A percentile compares a stretch with the other conserved stretches of the same genome.
These are phyloP conservation scores for Solanum bulbocastanum DNA, from an alignment of 257 asterid genomes.

Conservation along the genomic window DNA sequence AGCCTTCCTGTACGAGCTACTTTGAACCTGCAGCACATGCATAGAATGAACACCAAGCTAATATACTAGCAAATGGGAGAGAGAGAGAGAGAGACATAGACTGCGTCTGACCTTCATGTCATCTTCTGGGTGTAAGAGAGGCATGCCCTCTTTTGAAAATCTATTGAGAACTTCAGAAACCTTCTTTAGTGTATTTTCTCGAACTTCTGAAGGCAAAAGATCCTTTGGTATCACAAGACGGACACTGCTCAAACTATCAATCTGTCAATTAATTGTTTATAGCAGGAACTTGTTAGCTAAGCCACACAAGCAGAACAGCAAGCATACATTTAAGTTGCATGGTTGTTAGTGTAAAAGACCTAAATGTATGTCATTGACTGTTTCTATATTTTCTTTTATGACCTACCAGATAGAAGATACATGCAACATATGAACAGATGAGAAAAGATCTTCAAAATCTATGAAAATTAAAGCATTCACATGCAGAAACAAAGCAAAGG, in stretches of 20 bases:
- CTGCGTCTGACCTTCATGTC: conserved; percentile 75
- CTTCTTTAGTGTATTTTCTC: conserved; percentile 87
- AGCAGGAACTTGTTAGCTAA: background rate
- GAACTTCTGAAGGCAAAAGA: conserved; percentile 75
- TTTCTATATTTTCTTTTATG: background rate
- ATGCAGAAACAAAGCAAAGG: background rate
- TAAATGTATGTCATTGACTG: background rate
- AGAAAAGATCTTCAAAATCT: background rate
- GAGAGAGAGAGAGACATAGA: background rate
- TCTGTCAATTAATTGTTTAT: conserved; percentile 26
- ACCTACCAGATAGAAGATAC: background rate
- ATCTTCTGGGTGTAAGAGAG: conserved; percentile 85
- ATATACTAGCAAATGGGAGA: background rate
- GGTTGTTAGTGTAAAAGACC: background rate
- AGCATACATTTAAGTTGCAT: background rate
- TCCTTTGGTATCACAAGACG: conserved; percentile 80
- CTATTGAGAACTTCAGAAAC: conserved; percentile 69
- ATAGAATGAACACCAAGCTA: background rate
- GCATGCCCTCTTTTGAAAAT: conserved; percentile 71
- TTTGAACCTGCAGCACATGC: conserved; percentile 57
- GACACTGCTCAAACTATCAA: conserved; percentile 64
- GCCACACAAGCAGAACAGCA: background rate
- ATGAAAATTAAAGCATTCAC: background rate
- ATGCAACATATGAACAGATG: background rate
- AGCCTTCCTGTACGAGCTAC: conserved; percentile 72